Conservation (phyloP, 257 asterid species). For the Capsicum baccatum region DNA sequence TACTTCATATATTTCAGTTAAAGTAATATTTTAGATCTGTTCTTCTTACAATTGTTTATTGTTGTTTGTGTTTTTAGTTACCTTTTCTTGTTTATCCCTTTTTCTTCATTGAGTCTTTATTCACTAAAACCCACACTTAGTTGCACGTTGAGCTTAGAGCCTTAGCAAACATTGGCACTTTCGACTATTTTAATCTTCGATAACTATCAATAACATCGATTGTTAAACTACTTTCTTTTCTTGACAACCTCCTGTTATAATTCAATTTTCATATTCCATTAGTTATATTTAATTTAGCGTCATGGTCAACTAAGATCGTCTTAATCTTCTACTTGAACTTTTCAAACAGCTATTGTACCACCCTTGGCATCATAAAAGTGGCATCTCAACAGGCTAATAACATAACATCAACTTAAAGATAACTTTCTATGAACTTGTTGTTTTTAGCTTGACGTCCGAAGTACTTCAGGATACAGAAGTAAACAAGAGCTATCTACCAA, state of each 20-base stretch:
- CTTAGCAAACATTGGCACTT: neutral
- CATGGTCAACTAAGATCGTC: neutral
- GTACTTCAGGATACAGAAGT: conserved; percentile 12
- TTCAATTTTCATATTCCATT: neutral
- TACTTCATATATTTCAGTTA: conserved; percentile 1
- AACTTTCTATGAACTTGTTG: neutral
- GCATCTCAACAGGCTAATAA: conserved; percentile 10
- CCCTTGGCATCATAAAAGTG: neutral
- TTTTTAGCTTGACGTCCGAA: neutral
- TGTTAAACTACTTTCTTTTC: conserved; percentile 1
- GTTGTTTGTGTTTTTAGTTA: neutral
- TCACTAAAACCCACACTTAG: neutral
- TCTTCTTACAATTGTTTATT: neutral
- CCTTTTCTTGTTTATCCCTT: neutral
- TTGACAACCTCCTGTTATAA: neutral
- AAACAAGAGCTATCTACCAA: neutral
- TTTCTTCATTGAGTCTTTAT: neutral
- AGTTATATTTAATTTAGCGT: neutral
- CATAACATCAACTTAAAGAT: neutral
- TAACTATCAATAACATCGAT: neutral
- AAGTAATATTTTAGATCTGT: neutral
- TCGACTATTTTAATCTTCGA: neutral
- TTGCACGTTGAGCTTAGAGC: neutral
- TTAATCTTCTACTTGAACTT: neutral
- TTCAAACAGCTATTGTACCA: neutral